These are phyloP conservation scores for Mycena pura DNA, from an alignment of 768 basidiomycete species.

Conservation along the genomic window DNA sequence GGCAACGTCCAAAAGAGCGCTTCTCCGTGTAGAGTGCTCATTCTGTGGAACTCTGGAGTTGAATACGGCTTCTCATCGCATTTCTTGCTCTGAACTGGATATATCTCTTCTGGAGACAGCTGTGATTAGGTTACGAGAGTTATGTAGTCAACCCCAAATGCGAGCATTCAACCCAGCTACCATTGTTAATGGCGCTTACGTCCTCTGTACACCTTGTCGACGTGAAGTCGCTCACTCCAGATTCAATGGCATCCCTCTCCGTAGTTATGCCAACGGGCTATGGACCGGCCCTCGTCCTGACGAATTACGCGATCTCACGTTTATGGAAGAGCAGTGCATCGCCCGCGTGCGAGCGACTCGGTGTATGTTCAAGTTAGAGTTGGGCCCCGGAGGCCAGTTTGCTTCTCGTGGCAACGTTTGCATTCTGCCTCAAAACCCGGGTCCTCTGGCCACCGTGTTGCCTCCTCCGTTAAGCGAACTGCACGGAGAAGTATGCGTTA, in stretches of 20 bases:
- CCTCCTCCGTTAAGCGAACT: constrained; percentile 22
- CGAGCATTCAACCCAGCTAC: background rate
- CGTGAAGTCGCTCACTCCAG: no score
- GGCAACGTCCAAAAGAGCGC: background rate
- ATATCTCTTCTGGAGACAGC: constrained; percentile 19
- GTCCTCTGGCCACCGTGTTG: constrained; percentile 5
- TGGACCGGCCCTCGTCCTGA: constrained; percentile 27
- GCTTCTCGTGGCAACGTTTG: constrained; percentile 32
- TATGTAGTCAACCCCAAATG: constrained; percentile 9
- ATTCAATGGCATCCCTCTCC: constrained; percentile 22
- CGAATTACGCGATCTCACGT: constrained; percentile 21
- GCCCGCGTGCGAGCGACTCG: constrained; percentile 19
- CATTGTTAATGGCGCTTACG: constrained; percentile 1
- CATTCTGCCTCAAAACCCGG: constrained; percentile 27
- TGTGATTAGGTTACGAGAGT: constrained; percentile 1
- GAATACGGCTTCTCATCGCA: background rate
- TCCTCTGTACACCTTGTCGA: constrained; percentile 12
- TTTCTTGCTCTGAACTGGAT: constrained; percentile 21
- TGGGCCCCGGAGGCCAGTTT: constrained; percentile 26
- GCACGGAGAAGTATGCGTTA: constrained; percentile 27
- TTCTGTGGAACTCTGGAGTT: constrained; percentile 20
- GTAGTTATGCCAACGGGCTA: constrained; percentile 30
- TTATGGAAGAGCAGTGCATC: constrained; percentile 31
- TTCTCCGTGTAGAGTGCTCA: constrained; percentile 8
- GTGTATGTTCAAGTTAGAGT: constrained; percentile 26